Conservation (phyloP, 352 stramenopile genomes). For the Phytopythium vexans region DNA sequence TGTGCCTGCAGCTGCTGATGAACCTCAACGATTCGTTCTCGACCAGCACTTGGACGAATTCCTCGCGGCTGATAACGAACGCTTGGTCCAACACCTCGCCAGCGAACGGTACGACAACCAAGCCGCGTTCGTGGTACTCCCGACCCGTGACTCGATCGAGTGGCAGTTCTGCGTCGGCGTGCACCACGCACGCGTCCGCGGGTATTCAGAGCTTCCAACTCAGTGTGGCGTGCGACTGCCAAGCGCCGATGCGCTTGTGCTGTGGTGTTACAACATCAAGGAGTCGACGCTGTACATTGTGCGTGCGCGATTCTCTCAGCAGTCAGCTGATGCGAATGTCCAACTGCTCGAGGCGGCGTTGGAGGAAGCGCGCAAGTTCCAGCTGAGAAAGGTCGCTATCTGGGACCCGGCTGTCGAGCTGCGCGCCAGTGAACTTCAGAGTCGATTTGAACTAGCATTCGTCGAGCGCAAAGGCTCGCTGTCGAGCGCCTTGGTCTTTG, state of each 20-base stretch:
- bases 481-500: slow-evolving; percentile 46
- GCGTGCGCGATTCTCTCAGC: slow-evolving; percentile 30
- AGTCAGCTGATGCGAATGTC: slow-evolving; percentile 9
- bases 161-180: slow-evolving; percentile 51
- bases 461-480: slow-evolving; percentile 35
- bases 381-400: slow-evolving; percentile 29
- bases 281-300: slow-evolving; percentile 49
- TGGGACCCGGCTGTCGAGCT: slow-evolving; percentile 37
- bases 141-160: slow-evolving; percentile 44
- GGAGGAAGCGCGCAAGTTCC: slow-evolving; percentile 29
- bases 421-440: slow-evolving; percentile 15
- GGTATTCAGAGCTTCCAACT: slow-evolving; percentile 24
- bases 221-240: slow-evolving; percentile 28
- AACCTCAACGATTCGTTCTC: slow-evolving; percentile 19
- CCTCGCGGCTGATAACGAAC: slow-evolving; percentile 32
- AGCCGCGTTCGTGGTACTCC: slow-evolving; percentile 36
- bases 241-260: slow-evolving; percentile 37
- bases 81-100: slow-evolving; percentile 24
- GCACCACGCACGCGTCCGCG: slow-evolving; percentile 31
- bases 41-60: slow-evolving; percentile 32
- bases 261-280: slow-evolving; percentile 58
- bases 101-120: slow-evolving; percentile 13
- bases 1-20: background rate
- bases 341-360: slow-evolving; percentile 21
- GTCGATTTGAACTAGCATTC: slow-evolving; percentile 22